A percentile compares a stretch with the other conserved stretches of the same genome.
Evolutionary conservation across 2,329 filamentous ascomycete genomes (phyloP).

Genomic region (Blastomyces parvus): DNA sequence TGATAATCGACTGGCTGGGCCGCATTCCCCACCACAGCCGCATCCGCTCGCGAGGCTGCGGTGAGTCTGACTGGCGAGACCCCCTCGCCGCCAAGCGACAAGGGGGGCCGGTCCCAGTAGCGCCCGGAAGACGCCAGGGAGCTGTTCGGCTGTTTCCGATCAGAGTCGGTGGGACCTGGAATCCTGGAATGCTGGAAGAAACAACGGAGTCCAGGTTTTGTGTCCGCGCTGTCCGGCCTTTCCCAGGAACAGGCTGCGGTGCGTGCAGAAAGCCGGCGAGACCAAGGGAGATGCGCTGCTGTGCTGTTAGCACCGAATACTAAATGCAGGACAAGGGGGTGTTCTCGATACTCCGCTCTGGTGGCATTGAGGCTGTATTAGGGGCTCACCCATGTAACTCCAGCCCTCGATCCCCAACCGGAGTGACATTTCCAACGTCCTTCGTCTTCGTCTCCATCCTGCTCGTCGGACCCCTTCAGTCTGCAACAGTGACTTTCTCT

Average conservation of each 20-base stretch:
- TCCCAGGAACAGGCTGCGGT: background rate
- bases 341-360: too few species aligned
- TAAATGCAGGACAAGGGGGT: too few species aligned
- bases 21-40: background rate
- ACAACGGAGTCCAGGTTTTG: too few species aligned
- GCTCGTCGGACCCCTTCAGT: background rate
- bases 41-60: background rate
- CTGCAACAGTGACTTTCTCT: background rate
- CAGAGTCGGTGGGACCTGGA: background rate
- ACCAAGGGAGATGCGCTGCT: background rate
- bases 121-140: background rate
- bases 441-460: background rate
- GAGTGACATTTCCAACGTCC: background rate
- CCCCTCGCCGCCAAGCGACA: background rate
- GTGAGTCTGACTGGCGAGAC: background rate
- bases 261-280: background rate
- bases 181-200: background rate
- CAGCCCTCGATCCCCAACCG: background rate
- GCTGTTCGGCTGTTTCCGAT: constrained; percentile 1
- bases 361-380: background rate
- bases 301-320: too few species aligned
- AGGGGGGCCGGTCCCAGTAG: background rate
- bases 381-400: background rate
- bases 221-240: background rate
- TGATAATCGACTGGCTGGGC: background rate